phyloP scores from a whole-genome alignment of 768 basidiomycete species.

The Trametes cingulata region DNA sequence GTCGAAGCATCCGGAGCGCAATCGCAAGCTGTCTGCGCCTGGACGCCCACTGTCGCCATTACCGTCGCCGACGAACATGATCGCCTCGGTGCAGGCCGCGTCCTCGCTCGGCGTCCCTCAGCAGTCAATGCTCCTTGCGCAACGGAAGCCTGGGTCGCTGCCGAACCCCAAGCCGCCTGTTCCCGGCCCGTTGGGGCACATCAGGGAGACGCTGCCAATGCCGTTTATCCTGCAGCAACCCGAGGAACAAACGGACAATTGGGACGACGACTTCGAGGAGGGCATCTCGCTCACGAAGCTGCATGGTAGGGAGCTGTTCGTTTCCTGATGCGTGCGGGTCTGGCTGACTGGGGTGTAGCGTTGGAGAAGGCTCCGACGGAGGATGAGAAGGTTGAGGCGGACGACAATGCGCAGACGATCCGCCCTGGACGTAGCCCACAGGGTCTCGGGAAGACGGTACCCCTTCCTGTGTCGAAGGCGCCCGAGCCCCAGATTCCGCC shows the following conservation, averaged over 20 bases:
- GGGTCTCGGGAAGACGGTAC: constrained; percentile 36
- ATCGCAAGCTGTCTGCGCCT: constrained; percentile 28
- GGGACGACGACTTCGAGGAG: constrained; percentile 98
- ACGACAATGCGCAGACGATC: constrained; percentile 82
- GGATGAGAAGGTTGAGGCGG: constrained; percentile 54
- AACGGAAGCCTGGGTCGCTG: constrained; percentile 18
- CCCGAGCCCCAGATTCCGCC: constrained; percentile 63
- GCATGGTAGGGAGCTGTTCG: constrained; percentile 45
- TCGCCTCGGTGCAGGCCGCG: constrained; percentile 21
- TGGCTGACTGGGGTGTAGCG: constrained; percentile 37
- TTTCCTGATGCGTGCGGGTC: neutral
- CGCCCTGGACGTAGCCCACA: constrained; percentile 73
- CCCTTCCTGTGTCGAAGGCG: constrained; percentile 54
- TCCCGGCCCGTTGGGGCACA: constrained; percentile 27
- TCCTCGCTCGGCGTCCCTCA: constrained; percentile 11
- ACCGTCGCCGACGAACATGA: constrained; percentile 36
- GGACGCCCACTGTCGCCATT: constrained; percentile 47
- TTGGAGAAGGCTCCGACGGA: constrained; percentile 61
- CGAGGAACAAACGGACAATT: constrained; percentile 91
- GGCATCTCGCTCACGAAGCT: constrained; percentile 87
- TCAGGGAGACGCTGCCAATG: constrained; percentile 47
- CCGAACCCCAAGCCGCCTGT: constrained; percentile 23
- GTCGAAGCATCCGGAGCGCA: constrained; percentile 59
- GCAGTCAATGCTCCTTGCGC: constrained; percentile 14
- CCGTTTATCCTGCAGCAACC: constrained; percentile 69